A percentile compares a stretch with the other conserved stretches of the same genome.
Conservation (phyloP, 140 eudicot genomes). For the Flaveria floridana region DNA sequence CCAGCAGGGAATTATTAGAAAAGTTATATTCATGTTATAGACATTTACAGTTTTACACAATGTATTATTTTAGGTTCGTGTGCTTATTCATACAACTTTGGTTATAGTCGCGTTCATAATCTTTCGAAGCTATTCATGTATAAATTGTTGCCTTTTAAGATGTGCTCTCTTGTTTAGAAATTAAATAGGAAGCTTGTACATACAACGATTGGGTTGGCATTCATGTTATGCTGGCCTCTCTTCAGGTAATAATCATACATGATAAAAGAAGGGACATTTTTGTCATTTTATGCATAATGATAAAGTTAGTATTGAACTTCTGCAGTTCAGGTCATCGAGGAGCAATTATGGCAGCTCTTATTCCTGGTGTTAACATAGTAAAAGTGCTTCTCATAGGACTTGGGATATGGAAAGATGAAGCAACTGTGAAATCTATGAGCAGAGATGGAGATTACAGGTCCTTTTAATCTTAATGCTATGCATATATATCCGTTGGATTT, state of each 20-base stretch:
- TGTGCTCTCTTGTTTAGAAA: conserved; percentile 42
- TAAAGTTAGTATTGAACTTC: conserved; percentile 31
- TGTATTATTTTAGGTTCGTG: neutral
- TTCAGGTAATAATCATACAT: conserved; percentile 58
- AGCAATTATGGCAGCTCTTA: conserved; percentile 63
- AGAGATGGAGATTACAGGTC: conserved; percentile 84
- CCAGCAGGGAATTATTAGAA: neutral
- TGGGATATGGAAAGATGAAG: conserved; percentile 80
- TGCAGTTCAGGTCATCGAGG: conserved; percentile 71
- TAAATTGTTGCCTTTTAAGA: neutral
- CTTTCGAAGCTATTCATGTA: neutral
- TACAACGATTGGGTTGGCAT: conserved; percentile 63
- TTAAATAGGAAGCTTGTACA: conserved; percentile 85
- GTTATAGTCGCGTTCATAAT: neutral
- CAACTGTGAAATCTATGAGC: conserved; percentile 80
- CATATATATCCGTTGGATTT: neutral
- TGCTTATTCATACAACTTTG: conserved; percentile 17
- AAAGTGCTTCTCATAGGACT: conserved; percentile 75
- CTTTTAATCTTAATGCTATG: neutral
- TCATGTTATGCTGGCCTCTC: conserved; percentile 94
- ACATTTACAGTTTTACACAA: neutral
- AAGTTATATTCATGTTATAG: neutral
- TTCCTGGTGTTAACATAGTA: conserved; percentile 61
- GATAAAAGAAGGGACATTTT: neutral
- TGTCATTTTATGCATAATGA: conserved; percentile 18